These are phyloP conservation scores for Suillus alpinus DNA, from an alignment of 768 basidiomycete species.

Conservation along the genomic window DNA sequence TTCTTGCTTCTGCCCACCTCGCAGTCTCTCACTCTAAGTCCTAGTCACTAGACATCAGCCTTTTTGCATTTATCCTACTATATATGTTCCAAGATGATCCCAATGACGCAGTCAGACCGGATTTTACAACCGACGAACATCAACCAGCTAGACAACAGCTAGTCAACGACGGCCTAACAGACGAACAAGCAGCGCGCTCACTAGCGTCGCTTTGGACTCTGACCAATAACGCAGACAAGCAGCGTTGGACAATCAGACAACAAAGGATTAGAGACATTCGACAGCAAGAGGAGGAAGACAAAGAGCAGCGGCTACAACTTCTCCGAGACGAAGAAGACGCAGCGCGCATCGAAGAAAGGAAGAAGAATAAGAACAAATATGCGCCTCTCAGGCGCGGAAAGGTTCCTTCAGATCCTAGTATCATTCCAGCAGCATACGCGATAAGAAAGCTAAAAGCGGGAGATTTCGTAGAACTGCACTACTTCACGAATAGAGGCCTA, in stretches of 20 bases:
- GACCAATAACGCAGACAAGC: not conserved
- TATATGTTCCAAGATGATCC: too few relatives aligned
- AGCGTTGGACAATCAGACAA: not conserved
- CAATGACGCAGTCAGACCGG: too few relatives aligned
- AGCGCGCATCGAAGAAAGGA: not conserved
- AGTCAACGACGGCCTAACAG: too few relatives aligned
- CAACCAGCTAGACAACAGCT: too few relatives aligned
- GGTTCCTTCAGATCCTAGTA: not conserved
- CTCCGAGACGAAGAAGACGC: not conserved
- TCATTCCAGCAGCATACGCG: not conserved
- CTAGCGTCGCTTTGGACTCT: not conserved
- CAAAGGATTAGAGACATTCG: too few relatives aligned
- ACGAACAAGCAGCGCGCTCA: too few relatives aligned
- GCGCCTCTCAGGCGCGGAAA: not conserved
- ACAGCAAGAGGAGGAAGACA: not conserved
- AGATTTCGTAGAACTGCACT: not conserved
- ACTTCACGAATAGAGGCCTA: not conserved
- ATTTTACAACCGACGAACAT: too few relatives aligned
- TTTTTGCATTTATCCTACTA: not conserved
- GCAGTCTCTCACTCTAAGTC: too few relatives aligned
- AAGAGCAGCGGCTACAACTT: too few relatives aligned
- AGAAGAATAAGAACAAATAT: constrained; percentile 3
- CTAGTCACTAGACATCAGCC: not conserved
- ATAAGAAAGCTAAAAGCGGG: not conserved
- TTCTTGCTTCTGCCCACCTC: too few relatives aligned